phyloP scores from a whole-genome alignment of 2,329 filamentous ascomycete genomes.

The Xylaria hypoxylon region DNA sequence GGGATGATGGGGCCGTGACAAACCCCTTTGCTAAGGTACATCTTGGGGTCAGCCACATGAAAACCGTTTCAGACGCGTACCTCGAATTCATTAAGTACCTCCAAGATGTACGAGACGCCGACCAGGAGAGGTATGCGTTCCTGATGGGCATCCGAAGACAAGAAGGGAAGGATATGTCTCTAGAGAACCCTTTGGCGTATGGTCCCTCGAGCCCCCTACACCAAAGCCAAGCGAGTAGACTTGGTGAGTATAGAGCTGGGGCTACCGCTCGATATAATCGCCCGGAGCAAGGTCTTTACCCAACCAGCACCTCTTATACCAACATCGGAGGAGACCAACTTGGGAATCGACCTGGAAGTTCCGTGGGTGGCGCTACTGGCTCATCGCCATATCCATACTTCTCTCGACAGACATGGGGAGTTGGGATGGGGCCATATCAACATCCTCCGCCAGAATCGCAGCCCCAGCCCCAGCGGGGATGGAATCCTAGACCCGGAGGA shows the following conservation, averaged over 20 bases:
- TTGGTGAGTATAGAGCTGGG: slow-evolving; percentile 4
- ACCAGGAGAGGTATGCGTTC: slow-evolving; percentile 2
- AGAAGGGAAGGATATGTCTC: neutral
- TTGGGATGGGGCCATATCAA: neutral
- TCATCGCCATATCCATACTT: neutral
- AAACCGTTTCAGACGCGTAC: slow-evolving; percentile 41
- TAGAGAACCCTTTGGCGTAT: slow-evolving; percentile 1
- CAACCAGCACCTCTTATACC: neutral
- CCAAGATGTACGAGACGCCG: neutral
- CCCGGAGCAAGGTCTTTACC: slow-evolving; percentile 1
- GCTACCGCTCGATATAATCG: slow-evolving; percentile 4
- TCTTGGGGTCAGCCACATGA: slow-evolving; percentile 37
- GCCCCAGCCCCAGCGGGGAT: slow-evolving; percentile 4
- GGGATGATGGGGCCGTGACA: slow-evolving; percentile 19
- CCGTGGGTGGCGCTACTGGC: neutral
- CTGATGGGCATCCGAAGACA: slow-evolving; percentile 7
- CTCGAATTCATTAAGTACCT: slow-evolving; percentile 37
- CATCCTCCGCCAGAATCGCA: neutral
- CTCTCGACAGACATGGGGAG: neutral
- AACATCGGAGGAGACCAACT: neutral
- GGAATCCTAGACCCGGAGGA: slow-evolving; percentile 2
- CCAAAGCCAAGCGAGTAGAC: slow-evolving; percentile 1
- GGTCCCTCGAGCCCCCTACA: neutral
- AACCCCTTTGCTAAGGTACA: slow-evolving; percentile 30
- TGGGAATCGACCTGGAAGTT: neutral